These are phyloP conservation scores for Dendrocalamus sinicus DNA, from an alignment of 176 grass and related monocot species.

Conservation along the genomic window DNA sequence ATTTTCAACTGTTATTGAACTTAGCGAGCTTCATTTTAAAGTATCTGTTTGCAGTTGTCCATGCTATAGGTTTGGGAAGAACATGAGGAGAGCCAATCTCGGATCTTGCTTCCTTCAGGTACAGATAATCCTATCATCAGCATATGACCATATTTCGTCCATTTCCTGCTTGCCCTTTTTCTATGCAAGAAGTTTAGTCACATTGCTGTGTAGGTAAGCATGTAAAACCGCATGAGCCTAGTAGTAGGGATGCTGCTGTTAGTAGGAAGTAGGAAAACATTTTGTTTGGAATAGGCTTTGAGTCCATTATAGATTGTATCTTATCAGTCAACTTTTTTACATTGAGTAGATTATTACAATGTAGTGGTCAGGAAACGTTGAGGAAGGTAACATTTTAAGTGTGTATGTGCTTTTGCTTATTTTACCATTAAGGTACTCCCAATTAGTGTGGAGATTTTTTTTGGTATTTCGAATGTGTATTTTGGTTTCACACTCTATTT, in stretches of 20 bases:
- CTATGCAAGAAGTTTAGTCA: neutral
- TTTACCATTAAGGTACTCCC: neutral
- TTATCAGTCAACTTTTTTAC: neutral
- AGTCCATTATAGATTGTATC: neutral
- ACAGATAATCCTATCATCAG: constrained; percentile 30
- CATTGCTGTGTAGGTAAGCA: constrained; percentile 10
- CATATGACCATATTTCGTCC: neutral
- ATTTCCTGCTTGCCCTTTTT: constrained; percentile 38
- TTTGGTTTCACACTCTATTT: neutral
- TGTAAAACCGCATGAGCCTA: constrained; percentile 29
- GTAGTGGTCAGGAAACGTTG: neutral
- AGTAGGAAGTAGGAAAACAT: constrained; percentile 20
- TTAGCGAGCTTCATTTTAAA: constrained; percentile 32
- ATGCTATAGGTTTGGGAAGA: constrained; percentile 95
- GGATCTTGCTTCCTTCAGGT: constrained; percentile 98
- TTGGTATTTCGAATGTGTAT: neutral
- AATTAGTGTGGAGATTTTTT: neutral
- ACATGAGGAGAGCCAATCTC: constrained; percentile 83
- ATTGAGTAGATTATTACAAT: neutral
- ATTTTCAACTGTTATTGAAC: constrained; percentile 39
- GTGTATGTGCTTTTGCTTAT: neutral
- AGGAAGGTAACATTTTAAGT: neutral
- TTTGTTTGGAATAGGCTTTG: neutral
- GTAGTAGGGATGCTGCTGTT: neutral
- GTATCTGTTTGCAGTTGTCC: constrained; percentile 70